Evolutionary conservation across 371 early-diverging fungal species (phyloP).

Genomic region (Mortierella sp.): DNA sequence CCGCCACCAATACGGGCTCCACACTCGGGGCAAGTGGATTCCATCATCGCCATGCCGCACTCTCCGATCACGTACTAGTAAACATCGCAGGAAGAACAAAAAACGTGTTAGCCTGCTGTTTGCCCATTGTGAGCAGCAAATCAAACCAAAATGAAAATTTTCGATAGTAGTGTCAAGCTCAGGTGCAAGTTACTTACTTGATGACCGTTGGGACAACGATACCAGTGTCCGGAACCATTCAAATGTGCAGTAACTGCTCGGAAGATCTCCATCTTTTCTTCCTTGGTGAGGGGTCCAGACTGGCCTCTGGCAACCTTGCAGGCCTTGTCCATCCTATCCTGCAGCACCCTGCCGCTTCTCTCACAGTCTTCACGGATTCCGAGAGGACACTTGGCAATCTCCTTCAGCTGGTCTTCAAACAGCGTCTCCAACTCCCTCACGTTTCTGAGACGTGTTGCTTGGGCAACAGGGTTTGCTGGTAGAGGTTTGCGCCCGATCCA

Average conservation of each 20-base stretch:
- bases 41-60: slow-evolving; percentile 33
- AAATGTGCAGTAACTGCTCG: slow-evolving; percentile 53
- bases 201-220: slow-evolving; percentile 62
- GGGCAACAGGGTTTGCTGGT: background rate
- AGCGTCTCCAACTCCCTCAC: background rate
- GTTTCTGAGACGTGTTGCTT: background rate
- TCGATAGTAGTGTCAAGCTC: background rate
- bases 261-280: slow-evolving; percentile 58
- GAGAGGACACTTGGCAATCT: slow-evolving; percentile 11
- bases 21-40: slow-evolving; percentile 36
- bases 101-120: background rate
- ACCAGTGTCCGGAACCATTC: slow-evolving; percentile 58
- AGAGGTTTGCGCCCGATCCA: slow-evolving; percentile 20
- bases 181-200: slow-evolving; percentile 23
- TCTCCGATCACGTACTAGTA: slow-evolving; percentile 41
- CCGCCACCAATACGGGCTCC: slow-evolving; percentile 35
- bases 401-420: slow-evolving; percentile 11
- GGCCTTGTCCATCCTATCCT: slow-evolving; percentile 12
- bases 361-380: slow-evolving; percentile 22
- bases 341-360: background rate
- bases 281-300: slow-evolving; percentile 14
- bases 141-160: background rate
- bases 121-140: no score
- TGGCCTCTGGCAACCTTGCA: slow-evolving; percentile 15
- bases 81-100: background rate